These are phyloP conservation scores for Xylaria nigripes DNA, from an alignment of 495 filamentous ascomycete species.

Conservation along the genomic window DNA sequence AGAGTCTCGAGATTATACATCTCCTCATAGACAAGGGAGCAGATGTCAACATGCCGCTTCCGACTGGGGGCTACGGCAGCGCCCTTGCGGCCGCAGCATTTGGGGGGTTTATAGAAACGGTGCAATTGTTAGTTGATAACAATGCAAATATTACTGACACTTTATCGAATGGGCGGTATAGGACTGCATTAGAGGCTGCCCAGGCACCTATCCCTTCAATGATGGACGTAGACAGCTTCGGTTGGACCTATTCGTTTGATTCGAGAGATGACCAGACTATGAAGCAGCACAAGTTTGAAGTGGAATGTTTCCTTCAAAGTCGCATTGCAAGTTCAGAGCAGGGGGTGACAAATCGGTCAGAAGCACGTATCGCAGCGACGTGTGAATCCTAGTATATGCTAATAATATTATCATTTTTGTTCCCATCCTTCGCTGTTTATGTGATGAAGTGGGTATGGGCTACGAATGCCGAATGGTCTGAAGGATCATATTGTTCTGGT, in stretches of 20 bases:
- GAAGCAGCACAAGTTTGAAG: neutral
- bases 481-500: too few relatives aligned
- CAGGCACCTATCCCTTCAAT: too few relatives aligned
- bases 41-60: conserved; percentile 20
- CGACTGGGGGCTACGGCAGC: conserved; percentile 5
- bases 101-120: neutral
- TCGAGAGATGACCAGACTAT: neutral
- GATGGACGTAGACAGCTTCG: too few relatives aligned
- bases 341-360: neutral
- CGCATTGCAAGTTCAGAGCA: neutral
- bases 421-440: too few relatives aligned
- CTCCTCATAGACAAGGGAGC: conserved; percentile 23
- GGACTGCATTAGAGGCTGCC: neutral
- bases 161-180: neutral
- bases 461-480: too few relatives aligned
- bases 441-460: too few relatives aligned
- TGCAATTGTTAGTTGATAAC: neutral
- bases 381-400: too few relatives aligned
- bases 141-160: neutral
- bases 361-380: too few relatives aligned
- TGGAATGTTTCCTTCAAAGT: neutral
- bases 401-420: too few relatives aligned
- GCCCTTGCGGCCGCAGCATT: conserved; percentile 2
- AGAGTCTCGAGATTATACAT: conserved; percentile 3
- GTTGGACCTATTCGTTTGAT: too few relatives aligned